A percentile compares a stretch with the other conserved stretches of the same genome.
Evolutionary conservation across 2,329 filamentous ascomycete species (phyloP).

Genomic region (Zarea fungicola): DNA sequence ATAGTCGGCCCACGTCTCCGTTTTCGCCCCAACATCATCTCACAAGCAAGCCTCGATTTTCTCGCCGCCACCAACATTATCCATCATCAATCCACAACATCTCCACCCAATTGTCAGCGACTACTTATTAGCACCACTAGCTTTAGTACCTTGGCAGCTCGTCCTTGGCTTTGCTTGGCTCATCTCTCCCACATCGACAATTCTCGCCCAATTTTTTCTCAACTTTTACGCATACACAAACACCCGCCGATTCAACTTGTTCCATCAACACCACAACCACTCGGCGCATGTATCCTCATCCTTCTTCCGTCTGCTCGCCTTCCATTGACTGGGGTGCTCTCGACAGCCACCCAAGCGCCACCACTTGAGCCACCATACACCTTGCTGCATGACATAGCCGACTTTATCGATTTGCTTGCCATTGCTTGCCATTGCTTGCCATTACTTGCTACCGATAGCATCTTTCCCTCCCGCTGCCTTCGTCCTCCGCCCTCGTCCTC

Average conservation of each 20-base stretch:
- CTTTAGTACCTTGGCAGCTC: no score
- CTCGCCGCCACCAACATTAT: neutral
- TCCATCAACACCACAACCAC: neutral
- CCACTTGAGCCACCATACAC: neutral
- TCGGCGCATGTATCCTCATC: conserved; percentile 13
- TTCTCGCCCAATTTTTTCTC: neutral
- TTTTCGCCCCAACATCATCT: neutral
- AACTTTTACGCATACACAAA: no score
- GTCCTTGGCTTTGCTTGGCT: neutral
- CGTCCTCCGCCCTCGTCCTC: neutral
- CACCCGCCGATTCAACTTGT: neutral
- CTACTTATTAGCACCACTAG: no score
- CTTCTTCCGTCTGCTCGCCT: conserved; percentile 3
- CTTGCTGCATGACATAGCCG: neutral
- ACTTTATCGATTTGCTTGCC: no score
- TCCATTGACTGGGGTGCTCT: conserved; percentile 15
- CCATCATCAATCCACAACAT: neutral
- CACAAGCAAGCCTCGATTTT: conserved; percentile 2
- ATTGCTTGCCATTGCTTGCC: neutral
- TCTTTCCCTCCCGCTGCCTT: neutral
- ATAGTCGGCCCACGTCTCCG: no score
- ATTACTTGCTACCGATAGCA: neutral
- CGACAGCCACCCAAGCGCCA: neutral
- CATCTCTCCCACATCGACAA: neutral
- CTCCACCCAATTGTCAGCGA: no score